Conservation (phyloP, 106 monocot genomes). For the Dioscorea alata region DNA sequence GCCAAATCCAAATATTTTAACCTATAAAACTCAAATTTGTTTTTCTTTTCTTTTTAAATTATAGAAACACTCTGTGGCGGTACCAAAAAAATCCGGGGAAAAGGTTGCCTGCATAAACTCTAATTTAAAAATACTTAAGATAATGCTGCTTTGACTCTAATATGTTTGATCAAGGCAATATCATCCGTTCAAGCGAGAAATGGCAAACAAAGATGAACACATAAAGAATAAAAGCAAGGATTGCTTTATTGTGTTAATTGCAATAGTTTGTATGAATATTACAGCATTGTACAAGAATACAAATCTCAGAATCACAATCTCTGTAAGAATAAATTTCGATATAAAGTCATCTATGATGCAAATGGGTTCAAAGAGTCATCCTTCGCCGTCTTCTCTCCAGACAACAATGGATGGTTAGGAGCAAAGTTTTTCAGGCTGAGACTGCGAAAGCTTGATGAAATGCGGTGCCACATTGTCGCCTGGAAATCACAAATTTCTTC, state of each 20-base stretch:
- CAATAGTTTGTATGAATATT: not conserved
- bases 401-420: slow-evolving; percentile 1
- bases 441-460: not conserved
- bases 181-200: not conserved
- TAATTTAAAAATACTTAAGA: too few species aligned
- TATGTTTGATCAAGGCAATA: not conserved
- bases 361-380: not conserved
- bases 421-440: slow-evolving; percentile 10
- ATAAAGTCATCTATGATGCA: too few species aligned
- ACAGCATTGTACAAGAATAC: not conserved
- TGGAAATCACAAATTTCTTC: not conserved
- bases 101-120: too few species aligned
- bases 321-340: too few species aligned
- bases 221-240: not conserved
- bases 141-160: too few species aligned
- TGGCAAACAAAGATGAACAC: not conserved
- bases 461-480: not conserved
- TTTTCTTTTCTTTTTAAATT: too few species aligned
- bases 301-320: not conserved
- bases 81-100: too few species aligned
- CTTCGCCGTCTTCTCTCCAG: not conserved
- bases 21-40: too few species aligned
- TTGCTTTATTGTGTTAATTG: not conserved
- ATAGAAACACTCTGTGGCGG: too few species aligned
- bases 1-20: too few species aligned